Base-by-base conservation (phyloP, 805 yeast genomes). In the Pachysolen tannophilus region DNA sequence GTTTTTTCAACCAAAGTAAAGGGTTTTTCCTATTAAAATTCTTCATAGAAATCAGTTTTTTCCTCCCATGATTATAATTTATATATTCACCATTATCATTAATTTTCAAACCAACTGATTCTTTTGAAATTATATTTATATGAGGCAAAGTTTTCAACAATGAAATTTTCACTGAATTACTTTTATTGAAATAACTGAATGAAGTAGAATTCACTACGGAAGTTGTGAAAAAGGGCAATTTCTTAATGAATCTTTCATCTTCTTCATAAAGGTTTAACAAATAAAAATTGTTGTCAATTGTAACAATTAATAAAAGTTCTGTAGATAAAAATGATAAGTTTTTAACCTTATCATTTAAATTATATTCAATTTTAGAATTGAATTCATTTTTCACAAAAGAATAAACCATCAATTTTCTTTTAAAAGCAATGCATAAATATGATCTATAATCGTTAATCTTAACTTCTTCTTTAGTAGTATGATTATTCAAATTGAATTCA, bases 261-360 rank as follows among this genome's bases (percentile, higher is more conserved):
- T 24, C 20, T 6, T 37, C 34, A 14, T 31, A 28, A 16, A 42
- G 13, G 35, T 40, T 28, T 34, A 35, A 15, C 30, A 43, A 11
- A 11, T 39, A 35, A 8, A 52, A 38, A 21, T 53, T 58, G 6
- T 50, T 49, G 38, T 42, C 52, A n/a, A 42, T 39, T 36, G 50
- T 39, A 3, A 38, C 50, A 10, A 48, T 35, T 2, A 53, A 31
- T 6, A 53, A 30, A 10, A 35, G 41, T 14, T 53, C 52, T 9
- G 41, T 28, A 27, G 45, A 45, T 17, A 53, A 39, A 32, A 51
- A 55, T 20, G 48, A 51, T 10, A 54, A 15, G 20, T 33, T 21
- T 31, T 43, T 47, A 8, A 52, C 43, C 26, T 40, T 47, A 31
- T 56, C 58, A 27, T 32, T 40, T 21, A 53, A 32, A 26, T 41